phyloP scores from a whole-genome alignment of 1,284 basidiomycete species.

The Ceratobasidium sp. region DNA sequence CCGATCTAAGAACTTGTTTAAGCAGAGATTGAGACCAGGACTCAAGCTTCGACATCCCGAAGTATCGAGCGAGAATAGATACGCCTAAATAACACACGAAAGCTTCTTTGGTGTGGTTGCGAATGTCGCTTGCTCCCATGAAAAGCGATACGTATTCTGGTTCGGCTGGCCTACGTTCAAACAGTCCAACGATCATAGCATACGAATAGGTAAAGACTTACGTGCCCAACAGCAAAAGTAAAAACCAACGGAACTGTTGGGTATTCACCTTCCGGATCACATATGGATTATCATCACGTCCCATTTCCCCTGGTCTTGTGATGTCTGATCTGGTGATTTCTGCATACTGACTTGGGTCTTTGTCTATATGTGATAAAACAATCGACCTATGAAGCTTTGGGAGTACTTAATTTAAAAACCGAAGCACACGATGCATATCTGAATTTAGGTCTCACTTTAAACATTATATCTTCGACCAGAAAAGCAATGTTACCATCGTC shows the following conservation, averaged over 20 bases:
- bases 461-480: constrained; percentile 7
- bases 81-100: too few relatives aligned
- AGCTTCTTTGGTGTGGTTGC: neutral
- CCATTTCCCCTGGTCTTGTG: neutral
- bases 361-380: too few relatives aligned
- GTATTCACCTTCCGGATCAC: neutral
- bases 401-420: too few relatives aligned
- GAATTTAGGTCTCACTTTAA: neutral
- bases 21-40: too few relatives aligned
- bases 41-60: too few relatives aligned
- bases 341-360: too few relatives aligned
- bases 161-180: neutral
- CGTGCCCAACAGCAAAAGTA: neutral
- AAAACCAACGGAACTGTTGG: constrained; percentile 5
- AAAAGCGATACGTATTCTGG: neutral
- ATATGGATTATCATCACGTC: neutral
- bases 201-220: too few relatives aligned
- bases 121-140: neutral
- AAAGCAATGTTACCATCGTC: constrained; percentile 10
- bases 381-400: too few relatives aligned
- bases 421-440: neutral
- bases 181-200: too few relatives aligned
- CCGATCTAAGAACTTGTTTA: too few relatives aligned
- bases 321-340: neutral
- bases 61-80: too few relatives aligned